Evolutionary conservation across 768 basidiomycete species (phyloP).

Genomic region (Podaxis rugospora): DNA sequence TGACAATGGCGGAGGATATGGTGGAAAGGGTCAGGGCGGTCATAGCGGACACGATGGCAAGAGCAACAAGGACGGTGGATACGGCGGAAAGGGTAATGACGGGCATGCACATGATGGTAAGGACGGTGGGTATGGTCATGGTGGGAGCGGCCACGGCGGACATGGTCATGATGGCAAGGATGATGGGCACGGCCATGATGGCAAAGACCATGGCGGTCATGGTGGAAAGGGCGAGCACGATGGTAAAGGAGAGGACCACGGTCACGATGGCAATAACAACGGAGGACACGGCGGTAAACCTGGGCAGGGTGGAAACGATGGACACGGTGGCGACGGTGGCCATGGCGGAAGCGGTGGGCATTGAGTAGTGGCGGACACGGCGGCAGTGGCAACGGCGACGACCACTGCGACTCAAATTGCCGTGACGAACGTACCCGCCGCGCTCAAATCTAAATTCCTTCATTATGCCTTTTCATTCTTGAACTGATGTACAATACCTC

Average conservation of each 20-base stretch:
- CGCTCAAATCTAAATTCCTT: background rate
- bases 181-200: background rate
- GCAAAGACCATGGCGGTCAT: too few relatives aligned
- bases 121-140: background rate
- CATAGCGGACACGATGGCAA: too few relatives aligned
- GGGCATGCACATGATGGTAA: background rate
- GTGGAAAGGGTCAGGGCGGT: too few relatives aligned
- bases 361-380: background rate
- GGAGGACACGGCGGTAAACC: background rate
- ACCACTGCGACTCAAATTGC: background rate
- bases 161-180: background rate
- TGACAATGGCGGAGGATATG: too few relatives aligned
- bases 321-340: background rate
- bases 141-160: too few relatives aligned
- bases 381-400: background rate
- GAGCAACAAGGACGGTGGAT: background rate
- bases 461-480: background rate
- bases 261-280: background rate
- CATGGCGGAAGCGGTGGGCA: background rate
- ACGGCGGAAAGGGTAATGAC: background rate
- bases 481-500: background rate
- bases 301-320: background rate
- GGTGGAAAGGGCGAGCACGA: background rate
- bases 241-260: background rate
- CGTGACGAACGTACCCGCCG: slow-evolving; percentile 3